phyloP scores from a whole-genome alignment of 1,284 basidiomycete genomes.

The Boletus sp. region DNA sequence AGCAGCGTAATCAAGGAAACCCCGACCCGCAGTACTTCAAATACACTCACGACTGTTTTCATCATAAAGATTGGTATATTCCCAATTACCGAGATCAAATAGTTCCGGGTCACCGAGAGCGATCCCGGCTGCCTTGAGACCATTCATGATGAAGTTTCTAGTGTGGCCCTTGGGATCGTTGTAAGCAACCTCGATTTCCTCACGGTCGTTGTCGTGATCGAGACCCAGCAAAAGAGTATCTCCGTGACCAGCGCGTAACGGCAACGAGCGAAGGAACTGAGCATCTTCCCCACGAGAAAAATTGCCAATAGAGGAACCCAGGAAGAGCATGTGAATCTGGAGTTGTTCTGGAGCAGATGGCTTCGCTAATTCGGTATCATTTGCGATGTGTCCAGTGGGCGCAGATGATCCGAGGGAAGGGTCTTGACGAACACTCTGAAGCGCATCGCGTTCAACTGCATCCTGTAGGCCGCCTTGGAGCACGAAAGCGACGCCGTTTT shows the following conservation, averaged over 20 bases:
- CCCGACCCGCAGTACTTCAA: background rate
- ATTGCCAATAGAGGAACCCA: conserved; percentile 95
- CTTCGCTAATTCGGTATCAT: conserved; percentile 28
- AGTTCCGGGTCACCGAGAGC: conserved; percentile 57
- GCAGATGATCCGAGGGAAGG: conserved; percentile 36
- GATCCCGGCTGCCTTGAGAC: conserved; percentile 62
- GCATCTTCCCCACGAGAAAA: conserved; percentile 75
- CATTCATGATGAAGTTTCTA: conserved; percentile 86
- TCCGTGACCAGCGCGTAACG: conserved; percentile 67
- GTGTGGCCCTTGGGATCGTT: conserved; percentile 82
- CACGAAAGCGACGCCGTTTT: conserved; percentile 72
- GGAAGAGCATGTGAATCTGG: conserved; percentile 82
- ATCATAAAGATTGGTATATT: conserved; percentile 83
- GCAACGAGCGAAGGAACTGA: conserved; percentile 75
- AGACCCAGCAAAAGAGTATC: conserved; percentile 80
- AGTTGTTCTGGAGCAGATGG: conserved; percentile 39
- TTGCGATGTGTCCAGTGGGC: conserved; percentile 16
- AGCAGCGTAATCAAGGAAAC: conserved; percentile 5
- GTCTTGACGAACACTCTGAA: conserved; percentile 20
- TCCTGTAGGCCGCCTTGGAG: conserved; percentile 52
- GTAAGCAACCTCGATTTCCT: conserved; percentile 75
- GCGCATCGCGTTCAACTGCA: background rate
- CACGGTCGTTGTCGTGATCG: conserved; percentile 74
- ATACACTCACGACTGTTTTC: conserved; percentile 54
- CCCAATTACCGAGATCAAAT: conserved; percentile 71